These are phyloP conservation scores for Erigeron canadensis DNA, from an alignment of 129 eudicot species.

Conservation along the genomic window DNA sequence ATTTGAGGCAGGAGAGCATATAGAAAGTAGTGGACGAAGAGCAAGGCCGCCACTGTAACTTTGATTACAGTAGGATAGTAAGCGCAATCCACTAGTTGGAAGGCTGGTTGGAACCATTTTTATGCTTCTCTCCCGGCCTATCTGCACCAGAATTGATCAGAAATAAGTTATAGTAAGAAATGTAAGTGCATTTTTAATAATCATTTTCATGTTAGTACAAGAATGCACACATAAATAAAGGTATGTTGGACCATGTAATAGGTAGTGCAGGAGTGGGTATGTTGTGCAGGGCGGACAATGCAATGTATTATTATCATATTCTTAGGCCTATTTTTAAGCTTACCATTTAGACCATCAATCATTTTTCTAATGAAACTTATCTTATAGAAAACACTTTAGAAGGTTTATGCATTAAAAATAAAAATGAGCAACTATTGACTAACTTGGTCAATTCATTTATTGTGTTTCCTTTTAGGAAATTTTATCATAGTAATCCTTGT, in stretches of 20 bases:
- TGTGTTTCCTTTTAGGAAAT: no score
- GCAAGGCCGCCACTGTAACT: conserved; percentile 27
- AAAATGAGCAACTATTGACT: no score
- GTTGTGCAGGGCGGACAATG: background rate
- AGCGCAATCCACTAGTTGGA: conserved; percentile 37
- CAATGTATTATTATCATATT: no score
- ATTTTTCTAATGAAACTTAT: no score
- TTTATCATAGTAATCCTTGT: no score
- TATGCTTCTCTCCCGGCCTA: background rate
- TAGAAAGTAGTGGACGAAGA: conserved; percentile 33
- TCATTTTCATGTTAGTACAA: background rate
- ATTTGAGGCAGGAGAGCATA: conserved; percentile 20
- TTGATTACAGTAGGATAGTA: conserved; percentile 42
- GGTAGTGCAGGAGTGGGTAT: background rate
- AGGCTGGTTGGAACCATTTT: conserved; percentile 54
- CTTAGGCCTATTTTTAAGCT: no score
- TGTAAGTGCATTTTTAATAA: background rate
- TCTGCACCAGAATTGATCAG: conserved; percentile 22
- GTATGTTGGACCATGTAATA: background rate
- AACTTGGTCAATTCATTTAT: no score
- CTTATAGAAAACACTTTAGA: no score
- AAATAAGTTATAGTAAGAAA: background rate
- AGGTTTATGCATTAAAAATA: no score
- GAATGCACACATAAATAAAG: background rate
- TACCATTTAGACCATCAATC: no score